phyloP scores from a whole-genome alignment of 1,284 basidiomycete species.

The Pterula multifida region DNA sequence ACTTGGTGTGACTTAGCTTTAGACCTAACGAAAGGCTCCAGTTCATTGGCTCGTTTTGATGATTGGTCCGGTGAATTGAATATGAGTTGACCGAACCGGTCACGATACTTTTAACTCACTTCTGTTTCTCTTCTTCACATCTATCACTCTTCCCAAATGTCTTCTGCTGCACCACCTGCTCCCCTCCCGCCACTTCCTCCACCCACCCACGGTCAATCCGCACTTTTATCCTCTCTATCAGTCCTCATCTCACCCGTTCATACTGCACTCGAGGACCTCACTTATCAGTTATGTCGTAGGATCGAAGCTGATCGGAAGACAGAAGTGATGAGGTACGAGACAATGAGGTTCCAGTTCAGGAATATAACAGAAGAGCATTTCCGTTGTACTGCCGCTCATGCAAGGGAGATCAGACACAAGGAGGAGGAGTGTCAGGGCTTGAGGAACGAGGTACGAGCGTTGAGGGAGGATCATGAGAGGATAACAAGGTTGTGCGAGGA shows the following conservation, averaged over 20 bases:
- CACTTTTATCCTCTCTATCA: not conserved
- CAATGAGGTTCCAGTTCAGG: not conserved
- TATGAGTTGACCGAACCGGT: too few species aligned
- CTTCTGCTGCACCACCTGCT: not conserved
- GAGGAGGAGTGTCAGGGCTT: not conserved
- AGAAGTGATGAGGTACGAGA: not conserved
- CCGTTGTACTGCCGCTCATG: not conserved
- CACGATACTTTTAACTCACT: not conserved
- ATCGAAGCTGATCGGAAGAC: not conserved
- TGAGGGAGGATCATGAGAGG: not conserved
- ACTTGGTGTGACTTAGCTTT: too few species aligned
- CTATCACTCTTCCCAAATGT: not conserved
- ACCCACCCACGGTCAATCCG: not conserved
- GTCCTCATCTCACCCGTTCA: not conserved
- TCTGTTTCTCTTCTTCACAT: not conserved
- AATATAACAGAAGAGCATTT: not conserved
- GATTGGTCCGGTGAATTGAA: not conserved
- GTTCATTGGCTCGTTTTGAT: too few species aligned
- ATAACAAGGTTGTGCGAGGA: not conserved
- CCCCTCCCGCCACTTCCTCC: not conserved
- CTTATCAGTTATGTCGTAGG: not conserved
- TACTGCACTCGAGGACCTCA: not conserved
- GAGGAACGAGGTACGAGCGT: not conserved
- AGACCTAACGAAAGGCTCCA: too few species aligned
- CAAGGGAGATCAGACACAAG: not conserved